phyloP scores from a whole-genome alignment of 768 basidiomycete species.

The Mycena polygramma region DNA sequence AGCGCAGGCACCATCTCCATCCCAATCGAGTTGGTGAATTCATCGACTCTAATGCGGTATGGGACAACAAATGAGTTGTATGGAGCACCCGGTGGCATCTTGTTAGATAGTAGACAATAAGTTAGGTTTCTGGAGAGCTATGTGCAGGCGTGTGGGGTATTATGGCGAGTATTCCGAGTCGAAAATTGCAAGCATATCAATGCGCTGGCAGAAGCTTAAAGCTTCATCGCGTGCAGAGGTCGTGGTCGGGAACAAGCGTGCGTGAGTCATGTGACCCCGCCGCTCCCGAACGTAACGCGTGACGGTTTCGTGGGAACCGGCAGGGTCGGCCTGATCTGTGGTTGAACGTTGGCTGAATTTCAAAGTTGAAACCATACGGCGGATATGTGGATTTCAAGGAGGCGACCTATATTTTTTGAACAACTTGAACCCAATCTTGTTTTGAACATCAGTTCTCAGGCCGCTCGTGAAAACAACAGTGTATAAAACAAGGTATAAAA shows the following conservation, averaged over 20 bases:
- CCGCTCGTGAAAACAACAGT: too few species aligned
- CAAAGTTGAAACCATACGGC: too few species aligned
- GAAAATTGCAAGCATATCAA: not conserved
- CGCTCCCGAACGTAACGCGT: not conserved
- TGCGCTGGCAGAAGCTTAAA: constrained; percentile 19
- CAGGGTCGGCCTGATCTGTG: too few species aligned
- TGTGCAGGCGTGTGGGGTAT: not conserved
- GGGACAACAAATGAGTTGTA: constrained; percentile 82
- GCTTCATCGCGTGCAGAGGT: constrained; percentile 1
- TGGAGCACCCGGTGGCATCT: constrained; percentile 84
- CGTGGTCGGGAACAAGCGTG: not conserved
- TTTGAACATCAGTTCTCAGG: too few species aligned
- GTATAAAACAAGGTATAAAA: too few species aligned
- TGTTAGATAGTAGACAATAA: not conserved
- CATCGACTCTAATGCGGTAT: constrained; percentile 89
- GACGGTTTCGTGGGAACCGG: too few species aligned
- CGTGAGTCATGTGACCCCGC: constrained; percentile 6
- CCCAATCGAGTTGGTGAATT: constrained; percentile 66
- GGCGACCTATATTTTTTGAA: too few species aligned
- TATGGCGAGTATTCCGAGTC: not conserved
- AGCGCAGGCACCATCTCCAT: constrained; percentile 59
- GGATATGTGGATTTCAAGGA: too few species aligned
- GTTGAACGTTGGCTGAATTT: too few species aligned
- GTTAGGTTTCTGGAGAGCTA: not conserved
- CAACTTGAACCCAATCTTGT: too few species aligned